Evolutionary conservation across 345 rosid genomes (phyloP), one percentile per base, ranked within the genome.

Genomic region (Microcos paniculata): DNA sequence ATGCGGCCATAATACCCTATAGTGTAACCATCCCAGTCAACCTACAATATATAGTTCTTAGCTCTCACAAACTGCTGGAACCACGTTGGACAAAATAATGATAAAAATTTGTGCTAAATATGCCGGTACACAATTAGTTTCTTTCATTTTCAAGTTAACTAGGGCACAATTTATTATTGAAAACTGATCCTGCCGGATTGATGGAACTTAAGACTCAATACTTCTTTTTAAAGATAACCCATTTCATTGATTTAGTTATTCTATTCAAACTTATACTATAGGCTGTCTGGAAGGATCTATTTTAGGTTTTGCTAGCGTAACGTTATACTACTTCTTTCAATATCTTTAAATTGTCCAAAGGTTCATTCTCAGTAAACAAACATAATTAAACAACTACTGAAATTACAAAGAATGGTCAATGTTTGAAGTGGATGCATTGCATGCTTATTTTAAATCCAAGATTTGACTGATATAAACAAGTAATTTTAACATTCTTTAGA

Each of bases 1-100:
- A 94, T 94, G 75, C 98, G 99, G 65, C 99, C 99, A 81, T 94
- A 92, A 85, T 94, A 94, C 58, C 99, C 99, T 72, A 94, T 94
- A 65, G 99, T 91, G 86, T 90, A 94, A 38, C 98, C 99, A 62
- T 91, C 99, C 99, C 99, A 92, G 81, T 94, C 98, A 87, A 94
- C 91, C 99, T 94, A 72, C 78, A 74, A 71, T 23, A 33, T n/a
- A 51, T 11, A 51, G 73, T 59, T 66, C 15, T 40, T 53, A 56
- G 69, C 52, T 74, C 72, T 74, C 72, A 75, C 16, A 12, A 59
- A 38, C 71, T 55, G 70, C 61, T 33, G 61, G 38, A 76, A 28
- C 18, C 71, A 46, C 8, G 45, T 28, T 31, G 21, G 73, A 12
- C 45, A 10, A 70, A 70, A 59, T 7, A 51, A 51, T 12, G 46